phyloP scores from a whole-genome alignment of 2,329 filamentous ascomycete genomes.

The Didymella arachidicola region DNA sequence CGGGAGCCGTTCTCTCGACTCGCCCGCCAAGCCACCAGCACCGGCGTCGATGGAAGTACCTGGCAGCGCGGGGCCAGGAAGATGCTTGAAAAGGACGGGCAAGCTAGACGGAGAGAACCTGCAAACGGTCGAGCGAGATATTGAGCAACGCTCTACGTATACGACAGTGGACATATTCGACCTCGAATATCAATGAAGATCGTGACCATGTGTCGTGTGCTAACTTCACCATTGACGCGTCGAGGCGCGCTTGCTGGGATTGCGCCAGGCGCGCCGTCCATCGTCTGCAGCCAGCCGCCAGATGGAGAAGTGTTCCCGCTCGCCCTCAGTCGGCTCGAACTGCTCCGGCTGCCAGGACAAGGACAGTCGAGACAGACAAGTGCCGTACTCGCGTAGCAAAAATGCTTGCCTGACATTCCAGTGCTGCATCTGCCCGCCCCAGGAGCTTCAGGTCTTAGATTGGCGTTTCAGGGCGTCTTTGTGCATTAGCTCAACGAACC shows the following conservation, averaged over 20 bases:
- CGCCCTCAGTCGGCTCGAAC: conserved; percentile 13
- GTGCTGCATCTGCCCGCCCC: conserved; percentile 8
- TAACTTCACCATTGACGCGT: conserved; percentile 8
- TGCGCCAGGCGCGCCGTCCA: conserved; percentile 6
- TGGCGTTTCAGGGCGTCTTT: conserved; percentile 15
- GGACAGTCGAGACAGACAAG: conserved; percentile 3
- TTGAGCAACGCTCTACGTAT: neutral
- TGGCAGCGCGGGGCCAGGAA: conserved; percentile 8
- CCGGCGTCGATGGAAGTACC: conserved; percentile 2
- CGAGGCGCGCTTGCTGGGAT: conserved; percentile 11
- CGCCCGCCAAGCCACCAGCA: conserved; percentile 10
- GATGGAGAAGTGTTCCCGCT: conserved; percentile 16
- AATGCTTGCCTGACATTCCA: conserved; percentile 9
- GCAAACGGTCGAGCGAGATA: neutral
- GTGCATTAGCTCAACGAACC: conserved; percentile 19
- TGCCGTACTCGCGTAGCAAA: conserved; percentile 17
- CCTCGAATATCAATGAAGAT: neutral
- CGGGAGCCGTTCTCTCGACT: neutral
- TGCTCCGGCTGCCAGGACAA: conserved; percentile 5
- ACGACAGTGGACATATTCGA: neutral
- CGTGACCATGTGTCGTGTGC: neutral
- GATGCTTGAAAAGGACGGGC: conserved; percentile 1
- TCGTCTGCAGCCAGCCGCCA: conserved; percentile 10
- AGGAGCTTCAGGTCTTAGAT: conserved; percentile 18
- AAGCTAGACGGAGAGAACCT: neutral